Evolutionary conservation across 352 stramenopile genomes (phyloP).

Genomic region (Blastocystis sp.): DNA sequence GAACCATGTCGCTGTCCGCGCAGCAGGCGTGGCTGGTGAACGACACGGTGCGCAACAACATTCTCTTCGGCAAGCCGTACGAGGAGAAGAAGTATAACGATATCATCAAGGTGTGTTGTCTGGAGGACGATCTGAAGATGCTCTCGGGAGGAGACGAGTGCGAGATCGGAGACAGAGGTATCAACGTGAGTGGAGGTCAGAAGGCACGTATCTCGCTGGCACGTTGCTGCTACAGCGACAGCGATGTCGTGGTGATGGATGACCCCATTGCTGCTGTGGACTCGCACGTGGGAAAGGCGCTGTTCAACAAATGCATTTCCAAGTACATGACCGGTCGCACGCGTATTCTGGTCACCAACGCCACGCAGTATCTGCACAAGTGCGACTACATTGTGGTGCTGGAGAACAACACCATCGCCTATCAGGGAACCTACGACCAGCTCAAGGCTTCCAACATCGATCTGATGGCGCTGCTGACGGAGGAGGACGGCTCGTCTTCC

Average conservation of each 20-base stretch:
- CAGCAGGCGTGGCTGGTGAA: slow-evolving; percentile 83
- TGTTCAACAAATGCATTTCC: slow-evolving; percentile 68
- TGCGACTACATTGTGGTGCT: slow-evolving; percentile 65
- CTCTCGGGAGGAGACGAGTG: slow-evolving; percentile 71
- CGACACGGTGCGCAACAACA: slow-evolving; percentile 79
- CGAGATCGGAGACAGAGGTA: slow-evolving; percentile 71
- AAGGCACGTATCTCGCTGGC: slow-evolving; percentile 64
- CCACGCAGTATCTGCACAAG: slow-evolving; percentile 64
- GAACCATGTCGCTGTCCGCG: slow-evolving; percentile 71
- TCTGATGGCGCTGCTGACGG: no score
- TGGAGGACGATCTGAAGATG: slow-evolving; percentile 69
- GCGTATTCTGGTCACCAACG: slow-evolving; percentile 66
- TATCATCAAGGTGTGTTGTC: slow-evolving; percentile 67
- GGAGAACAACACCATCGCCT: slow-evolving; percentile 63
- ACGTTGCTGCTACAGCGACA: slow-evolving; percentile 63
- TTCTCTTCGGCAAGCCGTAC: slow-evolving; percentile 71
- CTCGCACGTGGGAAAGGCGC: slow-evolving; percentile 64
- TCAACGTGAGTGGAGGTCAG: slow-evolving; percentile 69
- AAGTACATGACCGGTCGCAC: slow-evolving; percentile 66
- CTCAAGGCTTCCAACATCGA: slow-evolving; percentile 59
- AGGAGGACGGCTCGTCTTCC: no score
- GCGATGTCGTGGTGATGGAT: slow-evolving; percentile 63
- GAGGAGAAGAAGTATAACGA: slow-evolving; percentile 66
- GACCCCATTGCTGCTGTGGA: slow-evolving; percentile 63
- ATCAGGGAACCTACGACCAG: slow-evolving; percentile 63